Base-by-base conservation (phyloP, 2,329 filamentous ascomycete species). In the Aureobasidium sp. region DNA sequence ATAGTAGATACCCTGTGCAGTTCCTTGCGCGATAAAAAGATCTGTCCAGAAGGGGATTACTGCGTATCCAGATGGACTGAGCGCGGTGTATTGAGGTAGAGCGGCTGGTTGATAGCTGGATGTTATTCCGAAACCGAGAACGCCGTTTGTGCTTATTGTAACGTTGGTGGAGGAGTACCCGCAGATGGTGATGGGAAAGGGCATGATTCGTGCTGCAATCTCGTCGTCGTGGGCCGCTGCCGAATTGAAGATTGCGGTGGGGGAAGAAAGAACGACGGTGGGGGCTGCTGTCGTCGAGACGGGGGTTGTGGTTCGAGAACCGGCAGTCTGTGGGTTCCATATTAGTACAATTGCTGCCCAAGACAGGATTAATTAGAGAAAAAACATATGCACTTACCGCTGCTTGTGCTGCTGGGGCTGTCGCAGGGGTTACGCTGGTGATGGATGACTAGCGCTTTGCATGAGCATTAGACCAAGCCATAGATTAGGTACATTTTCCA, bases 1-100 rank as follows among this genome's bases (percentile, higher is more conserved):
- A 33, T 66, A 67, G 60, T 65, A 68, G 58, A 68, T 63, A 19
- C 66, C 65, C 21, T 67, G 64, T 3, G 58, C 46, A 0, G 64
- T 64, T 21, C 60, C 61, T 4, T 31, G 40, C 49, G 62, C 62
- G 31, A 67, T 63, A 53, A 60, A 64, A 4, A 65, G 62, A 45
- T 68, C 67, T n/a, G 65, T 62, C 65, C 64, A 67, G 25, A 62
- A 63, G 1, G 61, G 54, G 15, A 62, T 49, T 6, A 62, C 51
- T 5, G 49, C 49, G 40, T 57, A 46, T 15, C 53, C 53, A 35
- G 53, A 25, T 3, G 50, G 38, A 27, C 33, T 21, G 25, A 43
- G 10, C 0, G 53, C 38, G 3, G 11, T 43, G 27, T 43, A 55
- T 55, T 55, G 37, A 13, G 53, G 42, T 1, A 46, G 27, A 8